These are phyloP conservation scores for Solanum chiquidenum DNA, from an alignment of 257 asterid genomes.

Conservation along the genomic window DNA sequence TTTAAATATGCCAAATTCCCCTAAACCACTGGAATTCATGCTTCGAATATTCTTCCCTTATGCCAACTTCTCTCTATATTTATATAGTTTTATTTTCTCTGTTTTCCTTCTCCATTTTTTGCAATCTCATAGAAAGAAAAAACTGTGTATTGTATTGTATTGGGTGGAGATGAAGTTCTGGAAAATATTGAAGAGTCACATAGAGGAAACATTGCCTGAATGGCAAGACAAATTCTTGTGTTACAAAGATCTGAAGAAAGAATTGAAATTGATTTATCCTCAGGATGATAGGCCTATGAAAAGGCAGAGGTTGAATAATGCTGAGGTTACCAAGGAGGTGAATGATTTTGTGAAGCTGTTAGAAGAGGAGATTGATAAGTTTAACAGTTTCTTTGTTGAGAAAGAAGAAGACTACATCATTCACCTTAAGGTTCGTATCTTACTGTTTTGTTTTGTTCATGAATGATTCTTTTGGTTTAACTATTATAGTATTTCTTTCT, in stretches of 20 bases:
- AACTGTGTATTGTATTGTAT: no score
- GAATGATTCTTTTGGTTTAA: no score
- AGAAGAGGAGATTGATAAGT: constrained; percentile 30
- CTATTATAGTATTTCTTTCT: neutral
- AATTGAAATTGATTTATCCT: constrained; percentile 21
- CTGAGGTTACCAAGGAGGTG: constrained; percentile 10
- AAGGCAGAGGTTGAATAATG: constrained; percentile 3
- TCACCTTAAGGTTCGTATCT: constrained; percentile 8
- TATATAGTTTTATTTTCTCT: neutral
- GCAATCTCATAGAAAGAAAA: neutral
- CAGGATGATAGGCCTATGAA: constrained; percentile 5
- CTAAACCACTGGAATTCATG: neutral
- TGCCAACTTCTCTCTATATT: neutral
- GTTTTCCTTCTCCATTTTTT: neutral
- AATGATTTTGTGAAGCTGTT: constrained; percentile 23
- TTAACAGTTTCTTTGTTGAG: constrained; percentile 22
- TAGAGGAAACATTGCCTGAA: constrained; percentile 25
- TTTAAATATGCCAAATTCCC: neutral
- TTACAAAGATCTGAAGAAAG: constrained; percentile 27
- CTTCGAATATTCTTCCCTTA: neutral
- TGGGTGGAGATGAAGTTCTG: constrained; percentile 10
- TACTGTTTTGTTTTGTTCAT: neutral
- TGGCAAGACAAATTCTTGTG: constrained; percentile 28
- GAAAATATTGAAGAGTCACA: constrained; percentile 17
- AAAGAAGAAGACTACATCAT: constrained; percentile 27